Evolutionary conservation across 2,329 filamentous ascomycete species (phyloP).

Genomic region (Trichocomaceae sp.): DNA sequence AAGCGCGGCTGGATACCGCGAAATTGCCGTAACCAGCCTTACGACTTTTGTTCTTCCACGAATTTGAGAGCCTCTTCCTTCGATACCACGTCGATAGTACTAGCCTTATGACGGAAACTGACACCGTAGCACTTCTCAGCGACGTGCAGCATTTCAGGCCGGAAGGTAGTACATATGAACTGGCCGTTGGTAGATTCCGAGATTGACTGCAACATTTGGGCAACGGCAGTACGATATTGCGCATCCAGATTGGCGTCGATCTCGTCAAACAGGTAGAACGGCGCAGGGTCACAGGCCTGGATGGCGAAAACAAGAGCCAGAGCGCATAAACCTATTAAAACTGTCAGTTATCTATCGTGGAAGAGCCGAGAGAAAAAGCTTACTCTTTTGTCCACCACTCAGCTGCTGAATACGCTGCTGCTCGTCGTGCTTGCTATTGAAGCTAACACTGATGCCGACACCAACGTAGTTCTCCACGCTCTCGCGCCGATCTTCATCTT

Average conservation of each 20-base stretch:
- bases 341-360: background rate
- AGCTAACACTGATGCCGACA: constrained; percentile 93
- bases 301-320: constrained; percentile 99
- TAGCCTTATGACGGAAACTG: constrained; percentile 84
- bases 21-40: background rate
- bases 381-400: constrained; percentile 94
- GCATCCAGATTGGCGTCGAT: constrained; percentile 97
- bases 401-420: constrained; percentile 97
- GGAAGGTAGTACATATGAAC: constrained; percentile 98
- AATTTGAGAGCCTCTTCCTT: constrained; percentile 86
- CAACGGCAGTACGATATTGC: constrained; percentile 94
- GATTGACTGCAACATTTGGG: constrained; percentile 75
- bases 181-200: constrained; percentile 58
- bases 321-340: constrained; percentile 68
- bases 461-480: constrained; percentile 91
- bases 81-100: constrained; percentile 82
- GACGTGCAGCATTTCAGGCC: constrained; percentile 89
- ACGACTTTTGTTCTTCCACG: constrained; percentile 71
- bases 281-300: constrained; percentile 91
- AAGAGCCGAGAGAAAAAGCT: constrained; percentile 29
- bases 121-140: constrained; percentile 98
- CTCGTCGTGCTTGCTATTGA: constrained; percentile 97
- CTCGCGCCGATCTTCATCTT: constrained; percentile 55
- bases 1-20: too few relatives aligned
- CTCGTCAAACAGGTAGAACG: constrained; percentile 98